Evolutionary conservation across 306 rosid species (phyloP).

Genomic region (Ochetophila trinervis): DNA sequence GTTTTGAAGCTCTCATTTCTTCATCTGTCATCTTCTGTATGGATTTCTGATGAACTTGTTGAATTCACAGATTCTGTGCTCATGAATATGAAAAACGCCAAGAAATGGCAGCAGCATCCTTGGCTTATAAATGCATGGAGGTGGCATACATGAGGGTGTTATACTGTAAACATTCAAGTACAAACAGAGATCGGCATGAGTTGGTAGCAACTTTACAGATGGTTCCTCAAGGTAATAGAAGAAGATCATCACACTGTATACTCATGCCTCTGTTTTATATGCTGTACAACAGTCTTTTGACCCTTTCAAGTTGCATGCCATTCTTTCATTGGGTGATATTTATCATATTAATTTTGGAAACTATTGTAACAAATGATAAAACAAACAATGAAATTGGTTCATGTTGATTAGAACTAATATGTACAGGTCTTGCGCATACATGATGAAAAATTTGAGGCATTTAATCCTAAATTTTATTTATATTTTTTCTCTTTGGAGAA

Average conservation of each 20-base stretch:
- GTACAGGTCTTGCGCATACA: too few relatives aligned
- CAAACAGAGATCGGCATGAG: conserved; percentile 55
- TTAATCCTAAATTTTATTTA: too few relatives aligned
- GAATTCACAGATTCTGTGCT: conserved; percentile 67
- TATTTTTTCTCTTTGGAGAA: too few relatives aligned
- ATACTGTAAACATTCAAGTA: conserved; percentile 48
- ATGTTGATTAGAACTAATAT: too few relatives aligned
- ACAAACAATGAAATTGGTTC: too few relatives aligned
- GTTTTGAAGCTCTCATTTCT: conserved; percentile 22
- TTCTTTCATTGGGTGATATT: conserved; percentile 11
- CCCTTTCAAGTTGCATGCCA: conserved; percentile 18
- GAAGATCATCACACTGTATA: conserved; percentile 22
- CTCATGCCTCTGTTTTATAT: conserved; percentile 12
- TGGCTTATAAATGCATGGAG: conserved; percentile 94
- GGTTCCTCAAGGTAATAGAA: conserved; percentile 68
- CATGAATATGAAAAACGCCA: conserved; percentile 52
- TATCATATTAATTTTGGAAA: not conserved
- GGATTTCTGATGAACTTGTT: conserved; percentile 15
- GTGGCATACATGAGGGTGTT: conserved; percentile 74
- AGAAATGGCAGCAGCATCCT: conserved; percentile 80
- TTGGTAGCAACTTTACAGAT: conserved; percentile 55
- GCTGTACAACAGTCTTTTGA: conserved; percentile 16
- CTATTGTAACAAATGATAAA: too few relatives aligned
- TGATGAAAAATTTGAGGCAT: too few relatives aligned
- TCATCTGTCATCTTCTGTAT: not conserved